Evolutionary conservation across 1,284 basidiomycete genomes (phyloP).

Genomic region (Puccinia polysora): DNA sequence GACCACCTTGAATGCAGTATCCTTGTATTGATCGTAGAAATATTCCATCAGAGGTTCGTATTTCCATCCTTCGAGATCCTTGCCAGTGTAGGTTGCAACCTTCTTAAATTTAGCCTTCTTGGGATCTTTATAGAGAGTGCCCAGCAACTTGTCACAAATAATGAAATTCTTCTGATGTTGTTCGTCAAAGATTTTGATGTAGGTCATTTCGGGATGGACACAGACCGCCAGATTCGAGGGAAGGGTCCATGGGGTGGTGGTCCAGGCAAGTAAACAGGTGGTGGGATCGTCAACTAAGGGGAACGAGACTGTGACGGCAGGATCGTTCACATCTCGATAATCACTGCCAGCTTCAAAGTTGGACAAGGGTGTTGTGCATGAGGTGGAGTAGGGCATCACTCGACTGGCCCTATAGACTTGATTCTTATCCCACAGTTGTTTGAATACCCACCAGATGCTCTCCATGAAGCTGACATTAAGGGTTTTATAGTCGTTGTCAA

Average conservation of each 20-base stretch:
- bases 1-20: slow-evolving; percentile 83
- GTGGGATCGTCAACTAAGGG: slow-evolving; percentile 84
- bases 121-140: slow-evolving; percentile 91
- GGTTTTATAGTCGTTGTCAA: slow-evolving; percentile 99
- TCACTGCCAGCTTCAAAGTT: slow-evolving; percentile 96
- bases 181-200: slow-evolving; percentile 94
- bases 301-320: slow-evolving; percentile 88
- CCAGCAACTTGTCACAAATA: slow-evolving; percentile 79
- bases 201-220: slow-evolving; percentile 91
- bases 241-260: slow-evolving; percentile 97
- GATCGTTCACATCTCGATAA: slow-evolving; percentile 92
- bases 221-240: slow-evolving; percentile 93
- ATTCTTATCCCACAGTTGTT: slow-evolving; percentile 83
- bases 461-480: slow-evolving; percentile 94
- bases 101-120: slow-evolving; percentile 97
- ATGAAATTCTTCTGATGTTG: slow-evolving; percentile 86
- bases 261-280: slow-evolving; percentile 93
- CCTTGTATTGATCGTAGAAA: slow-evolving; percentile 90
- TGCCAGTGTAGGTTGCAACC: slow-evolving; percentile 75
- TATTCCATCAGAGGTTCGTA: slow-evolving; percentile 95
- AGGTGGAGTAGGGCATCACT: slow-evolving; percentile 99
- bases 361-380: slow-evolving; percentile 89
- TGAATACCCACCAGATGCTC: slow-evolving; percentile 99
- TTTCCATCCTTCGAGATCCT: slow-evolving; percentile 91
- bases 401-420: slow-evolving; percentile 87